Conservation (phyloP, 2,329 filamentous ascomycete genomes). For the Aspergillus novofumigatus region DNA sequence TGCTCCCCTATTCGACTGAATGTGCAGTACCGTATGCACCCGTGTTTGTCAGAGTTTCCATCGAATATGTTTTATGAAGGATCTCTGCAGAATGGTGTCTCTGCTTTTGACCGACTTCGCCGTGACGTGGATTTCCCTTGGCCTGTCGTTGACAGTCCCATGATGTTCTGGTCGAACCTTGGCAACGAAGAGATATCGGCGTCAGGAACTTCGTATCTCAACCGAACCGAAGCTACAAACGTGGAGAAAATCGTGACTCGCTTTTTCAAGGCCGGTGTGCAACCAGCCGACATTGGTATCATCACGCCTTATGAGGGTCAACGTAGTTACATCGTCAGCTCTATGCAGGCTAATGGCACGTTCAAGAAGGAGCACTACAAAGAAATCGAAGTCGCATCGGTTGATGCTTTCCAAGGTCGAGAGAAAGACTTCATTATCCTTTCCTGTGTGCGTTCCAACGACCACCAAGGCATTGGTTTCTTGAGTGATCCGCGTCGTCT, state of each 20-base stretch:
- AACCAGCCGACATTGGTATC: conserved; percentile 88
- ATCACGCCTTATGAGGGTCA: conserved; percentile 99
- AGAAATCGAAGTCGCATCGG: conserved; percentile 95
- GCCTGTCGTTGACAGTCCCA: conserved; percentile 88
- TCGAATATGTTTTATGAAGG: conserved; percentile 99
- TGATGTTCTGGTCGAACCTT: conserved; percentile 99
- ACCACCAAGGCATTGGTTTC: conserved; percentile 98
- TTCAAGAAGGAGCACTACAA: conserved; percentile 99
- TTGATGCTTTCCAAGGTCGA: conserved; percentile 97
- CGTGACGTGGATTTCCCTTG: conserved; percentile 97
- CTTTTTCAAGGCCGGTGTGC: conserved; percentile 98
- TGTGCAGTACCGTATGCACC: conserved; percentile 98
- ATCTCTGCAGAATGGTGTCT: conserved; percentile 93
- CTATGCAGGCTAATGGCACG: conserved; percentile 96
- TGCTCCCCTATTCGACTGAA: conserved; percentile 88
- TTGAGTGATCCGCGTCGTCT: conserved; percentile 94
- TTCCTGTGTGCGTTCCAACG: conserved; percentile 96
- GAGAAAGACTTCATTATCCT: conserved; percentile 99
- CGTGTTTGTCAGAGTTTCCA: conserved; percentile 92
- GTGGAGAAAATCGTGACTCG: conserved; percentile 98
- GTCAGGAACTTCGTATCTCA: conserved; percentile 95
- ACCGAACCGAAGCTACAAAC: conserved; percentile 93
- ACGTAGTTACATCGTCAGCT: conserved; percentile 95
- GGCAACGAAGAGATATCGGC: conserved; percentile 98
- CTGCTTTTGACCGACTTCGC: conserved; percentile 79